Evolutionary conservation across 192 early-diverging fungal species (phyloP), one percentile per base, ranked within the genome.

Genomic region (Geranomyces michiganensis): DNA sequence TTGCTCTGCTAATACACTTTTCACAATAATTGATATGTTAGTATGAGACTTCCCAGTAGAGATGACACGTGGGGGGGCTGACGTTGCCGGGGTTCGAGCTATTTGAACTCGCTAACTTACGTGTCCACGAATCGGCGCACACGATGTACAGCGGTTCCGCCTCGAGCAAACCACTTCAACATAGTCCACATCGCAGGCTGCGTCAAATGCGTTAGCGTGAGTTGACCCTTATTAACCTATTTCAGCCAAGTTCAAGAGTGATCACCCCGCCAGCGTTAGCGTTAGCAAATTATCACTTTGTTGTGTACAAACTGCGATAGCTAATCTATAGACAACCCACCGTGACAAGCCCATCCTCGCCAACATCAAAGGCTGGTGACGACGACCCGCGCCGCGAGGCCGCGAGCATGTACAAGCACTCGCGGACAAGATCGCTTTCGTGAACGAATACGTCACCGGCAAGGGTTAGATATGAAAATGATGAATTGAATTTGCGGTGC

Each of bases 371-470:
- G 13, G 55, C 53, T 19, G 53, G 53, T 22, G 66, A 53, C 32
- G 66, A 31, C 27, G 41, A 21, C 8, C 56, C 27, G 32, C 53
- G n/a, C 17, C n/a, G n/a, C 51, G 58, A 32, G 6, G 29, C 9
- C 30, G 58, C 24, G 29, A 72, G 60, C 70, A 72, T 47, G 32
- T 64, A 64, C 26, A 72, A 51, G 0, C 26, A 30, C 33, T 72
- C 70, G 14, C 70, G 70, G 19, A 72, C 62, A 26, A 72, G 47
- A 26, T 64, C 62, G 36, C 15, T 9, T 21, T 72, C 70, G 51
- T 43, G 32, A 17, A 47, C 41, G 44, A 31, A 68, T 9, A 13
- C 31, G 19, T 19, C 29, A 47, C 67, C 48, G 4, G 67, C 47
- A 13, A 47, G n/a, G 31, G 49, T 27, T 13, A 26, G 30, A 26